These are phyloP conservation scores for Porodaedalea pini DNA, from an alignment of 1,284 basidiomycete species.

Conservation along the genomic window DNA sequence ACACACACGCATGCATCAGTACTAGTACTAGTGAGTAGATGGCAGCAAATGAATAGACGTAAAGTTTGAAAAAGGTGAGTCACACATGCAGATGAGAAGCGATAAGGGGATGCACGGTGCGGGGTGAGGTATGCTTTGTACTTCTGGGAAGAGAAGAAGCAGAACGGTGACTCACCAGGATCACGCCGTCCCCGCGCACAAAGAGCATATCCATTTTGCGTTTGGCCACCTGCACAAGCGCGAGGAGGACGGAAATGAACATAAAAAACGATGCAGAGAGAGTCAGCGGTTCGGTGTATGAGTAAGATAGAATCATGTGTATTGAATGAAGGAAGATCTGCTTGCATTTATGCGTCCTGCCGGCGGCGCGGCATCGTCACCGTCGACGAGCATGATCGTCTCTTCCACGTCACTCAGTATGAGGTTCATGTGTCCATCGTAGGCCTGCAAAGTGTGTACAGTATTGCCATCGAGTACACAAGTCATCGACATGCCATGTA, in stretches of 20 bases:
- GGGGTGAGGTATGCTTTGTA: neutral
- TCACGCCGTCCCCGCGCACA: conserved; percentile 93
- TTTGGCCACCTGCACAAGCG: conserved; percentile 81
- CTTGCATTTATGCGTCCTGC: conserved; percentile 62
- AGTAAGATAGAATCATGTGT: neutral
- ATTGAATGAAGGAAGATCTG: neutral
- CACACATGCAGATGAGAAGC: neutral
- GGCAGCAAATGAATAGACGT: no score
- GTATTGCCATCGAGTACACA: no score
- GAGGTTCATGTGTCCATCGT: conserved; percentile 99
- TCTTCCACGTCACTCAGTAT: conserved; percentile 98
- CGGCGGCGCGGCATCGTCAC: conserved; percentile 49
- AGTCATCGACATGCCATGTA: no score
- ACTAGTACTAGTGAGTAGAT: neutral
- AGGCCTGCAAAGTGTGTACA: conserved; percentile 79
- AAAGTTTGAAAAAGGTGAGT: neutral
- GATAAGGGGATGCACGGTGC: neutral
- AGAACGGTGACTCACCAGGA: conserved; percentile 60
- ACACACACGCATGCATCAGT: neutral
- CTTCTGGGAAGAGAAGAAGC: neutral
- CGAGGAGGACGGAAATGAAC: no score
- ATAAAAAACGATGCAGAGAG: conserved; percentile 22
- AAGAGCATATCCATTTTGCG: conserved; percentile 98
- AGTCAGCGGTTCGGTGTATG: neutral
- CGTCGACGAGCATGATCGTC: conserved; percentile 88